Base-by-base conservation (phyloP, 768 basidiomycete species). In the Boletus vinaceobasis region DNA sequence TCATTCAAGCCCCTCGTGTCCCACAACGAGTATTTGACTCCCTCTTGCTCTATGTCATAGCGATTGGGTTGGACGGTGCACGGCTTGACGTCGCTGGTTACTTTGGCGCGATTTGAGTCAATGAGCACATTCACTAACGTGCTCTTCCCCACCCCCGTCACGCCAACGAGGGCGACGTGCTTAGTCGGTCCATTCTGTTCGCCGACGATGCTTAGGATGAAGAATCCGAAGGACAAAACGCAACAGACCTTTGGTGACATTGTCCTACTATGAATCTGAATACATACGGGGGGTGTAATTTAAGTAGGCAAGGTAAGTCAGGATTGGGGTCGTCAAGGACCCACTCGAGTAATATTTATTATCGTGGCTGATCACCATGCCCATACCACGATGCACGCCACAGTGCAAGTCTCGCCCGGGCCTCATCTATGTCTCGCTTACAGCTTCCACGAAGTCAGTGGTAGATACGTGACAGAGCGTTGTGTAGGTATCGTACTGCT, bases 51-150 rank as follows among this genome's bases (percentile, higher is more conserved):
- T 29, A 50, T 45, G 29, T 45, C 26, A 35, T 56, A 54, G 15
- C 23, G 15, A 31, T n/a, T 7, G 8, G 49, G 19, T 38, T 15
- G 23, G 21, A 4, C 4, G 11, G 59, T 61, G 35, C 55, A 57
- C 7, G 53, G 56, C 5, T 1, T 3, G 37, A 1, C 59, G 15
- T 63, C 37, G 43, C 55, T 61, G 50, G 15, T 55, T 8, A 42
- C 51, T 13, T 37, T 15, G 29, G 59, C 59, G 7, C 9, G 3
- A 27, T 14, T 3, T 15, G 40, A 40, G 21, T 37, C 52, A 6
- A 9, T 23, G 39, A 64, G 55, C 38, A 64, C 29, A 19, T 64
- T 63, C 19, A 60, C 55, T 14, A 57, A 29, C 5, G 61, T 63
- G 37, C 57, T 55, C 58, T 62, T 60, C 45, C 62, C 54, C 15